A percentile compares a stretch with the other conserved stretches of the same genome.
phyloP scores from a whole-genome alignment of 1,284 basidiomycete species.

The Pascua sp. region DNA sequence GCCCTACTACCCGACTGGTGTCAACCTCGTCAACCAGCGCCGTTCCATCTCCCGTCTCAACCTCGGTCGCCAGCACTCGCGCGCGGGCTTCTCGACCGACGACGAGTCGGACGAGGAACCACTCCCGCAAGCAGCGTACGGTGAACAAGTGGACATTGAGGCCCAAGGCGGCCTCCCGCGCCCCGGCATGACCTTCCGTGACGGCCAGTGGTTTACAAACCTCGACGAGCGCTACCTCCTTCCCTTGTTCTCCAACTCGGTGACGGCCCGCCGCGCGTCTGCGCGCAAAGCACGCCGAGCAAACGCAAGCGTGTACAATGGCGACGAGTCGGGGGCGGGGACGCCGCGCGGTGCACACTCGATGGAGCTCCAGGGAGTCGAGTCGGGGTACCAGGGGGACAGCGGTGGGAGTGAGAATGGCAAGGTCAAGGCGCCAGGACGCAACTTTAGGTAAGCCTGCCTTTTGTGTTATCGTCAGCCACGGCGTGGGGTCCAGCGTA shows the following conservation, averaged over 20 bases:
- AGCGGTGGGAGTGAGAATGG: slow-evolving; percentile 47
- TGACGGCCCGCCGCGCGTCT: slow-evolving; percentile 81
- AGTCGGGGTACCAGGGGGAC: slow-evolving; percentile 23
- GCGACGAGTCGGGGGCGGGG: slow-evolving; percentile 27
- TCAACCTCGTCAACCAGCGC: background rate
- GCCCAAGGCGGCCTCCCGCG: slow-evolving; percentile 17
- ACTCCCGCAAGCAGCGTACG: slow-evolving; percentile 54
- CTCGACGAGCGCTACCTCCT: slow-evolving; percentile 92
- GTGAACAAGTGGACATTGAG: slow-evolving; percentile 55
- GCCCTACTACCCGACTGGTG: slow-evolving; percentile 23
- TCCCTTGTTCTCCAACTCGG: slow-evolving; percentile 91
- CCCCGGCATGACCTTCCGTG: slow-evolving; percentile 52
- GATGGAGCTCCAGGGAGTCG: slow-evolving; percentile 31
- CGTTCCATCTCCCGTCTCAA: background rate
- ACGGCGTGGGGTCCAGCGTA: background rate
- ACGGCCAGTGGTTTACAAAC: slow-evolving; percentile 89
- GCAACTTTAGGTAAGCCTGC: slow-evolving; percentile 45
- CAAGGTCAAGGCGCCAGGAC: slow-evolving; percentile 37
- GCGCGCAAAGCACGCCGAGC: slow-evolving; percentile 61
- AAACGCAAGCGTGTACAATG: slow-evolving; percentile 28
- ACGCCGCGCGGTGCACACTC: slow-evolving; percentile 27
- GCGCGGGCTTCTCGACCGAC: slow-evolving; percentile 43
- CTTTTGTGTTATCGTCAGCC: background rate
- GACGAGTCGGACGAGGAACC: slow-evolving; percentile 72
- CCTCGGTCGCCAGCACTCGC: slow-evolving; percentile 17